Evolutionary conservation across 2,329 filamentous ascomycete species (phyloP), one percentile per base, ranked within the genome.

Genomic region (Aureobasidium lini): DNA sequence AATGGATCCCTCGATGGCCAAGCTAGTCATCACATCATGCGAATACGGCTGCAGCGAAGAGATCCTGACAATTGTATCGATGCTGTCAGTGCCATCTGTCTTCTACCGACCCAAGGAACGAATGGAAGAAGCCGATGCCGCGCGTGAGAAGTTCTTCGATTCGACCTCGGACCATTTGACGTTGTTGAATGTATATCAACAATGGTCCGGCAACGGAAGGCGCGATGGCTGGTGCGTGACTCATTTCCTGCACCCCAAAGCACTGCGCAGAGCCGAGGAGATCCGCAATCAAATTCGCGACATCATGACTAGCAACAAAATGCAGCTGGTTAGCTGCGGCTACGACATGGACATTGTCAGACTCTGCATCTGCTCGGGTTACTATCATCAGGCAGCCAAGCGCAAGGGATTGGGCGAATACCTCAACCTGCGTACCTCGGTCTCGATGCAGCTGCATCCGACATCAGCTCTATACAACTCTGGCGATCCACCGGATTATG

Each of bases 341-440:
- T 97, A 93, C 44, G 95, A 99, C 75, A 96, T 94, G 89, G 95
- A 99, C 71, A 79, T 95, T 9, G 90, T 97, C 60, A 86, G 94
- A 63, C 93, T 94, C 73, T 97, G 93, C 72, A 96, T 99, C 70
- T 99, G 95, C 77, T 91, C 89, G 0, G 94, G 94, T 11, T 99
- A 96, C 78, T 99, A 97, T 75, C 93, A 97, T 70, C 94, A 99
- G 76, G 94, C 94, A 6, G 94, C 94, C 32, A 91, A 92, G 68
- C 91, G 95, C 64, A 95, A 95, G 75, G 95, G 94, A 2, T 90
- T 96, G 15, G 94, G 94, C 66, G 95, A 99, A 75, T 99, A 97
- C 76, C 87, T 96, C 75, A 99, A 99, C 72, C 80, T 99, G 37
- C 87, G 94, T 23, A 99, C 94, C 0, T 94, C 89, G 68, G 91